Evolutionary conservation across 768 basidiomycete genomes (phyloP), one percentile per base, ranked within the genome.

Genomic region (Pseudohyphozyma bogoriensis): DNA sequence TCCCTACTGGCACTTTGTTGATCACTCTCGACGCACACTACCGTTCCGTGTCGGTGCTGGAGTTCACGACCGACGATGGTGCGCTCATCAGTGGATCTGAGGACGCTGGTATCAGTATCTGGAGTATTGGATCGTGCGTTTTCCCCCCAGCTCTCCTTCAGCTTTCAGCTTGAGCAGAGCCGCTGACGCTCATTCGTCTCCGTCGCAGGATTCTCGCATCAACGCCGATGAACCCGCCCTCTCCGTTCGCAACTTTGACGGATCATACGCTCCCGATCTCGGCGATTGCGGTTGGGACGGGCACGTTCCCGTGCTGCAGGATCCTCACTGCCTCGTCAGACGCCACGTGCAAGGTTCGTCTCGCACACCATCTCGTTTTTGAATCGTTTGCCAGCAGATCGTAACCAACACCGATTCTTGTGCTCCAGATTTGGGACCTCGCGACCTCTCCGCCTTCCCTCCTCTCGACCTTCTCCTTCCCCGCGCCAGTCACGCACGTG

Each of bases 11-110:
- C 50, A 77, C 81, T 9, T 77, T 80, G 4, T 79, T 92, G 44
- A 81, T 85, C n/a, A 84, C 89, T 2, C 91, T 91, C 83, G 92
- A 96, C 62, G 92, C 92, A 22, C 93, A 97, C 73, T 99, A 97
- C 76, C 86, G 93, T 59, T 80, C 83, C 71, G 81, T 96, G 55
- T 86, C 82, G 62, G 84, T 85, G 12, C 74, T 97, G 3, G 82
- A 81, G 45, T 97, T 96, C 72, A 86, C 89, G 12, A 78, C 78
- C 24, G 91, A 95, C 70, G 86, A 87, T 36, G 80, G 79, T 47
- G 82, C 84, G 8, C 77, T 99, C 47, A 68, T 96, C 22, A 87
- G 89, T 36, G 89, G 86, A 6, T 89, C 87, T 57, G 88, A 93
- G 63, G 95, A 99, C 72, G 88, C 92, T 46, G 83, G 83, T 37